Conservation (phyloP, 2,329 filamentous ascomycete species). For the Microcera coccophila region DNA sequence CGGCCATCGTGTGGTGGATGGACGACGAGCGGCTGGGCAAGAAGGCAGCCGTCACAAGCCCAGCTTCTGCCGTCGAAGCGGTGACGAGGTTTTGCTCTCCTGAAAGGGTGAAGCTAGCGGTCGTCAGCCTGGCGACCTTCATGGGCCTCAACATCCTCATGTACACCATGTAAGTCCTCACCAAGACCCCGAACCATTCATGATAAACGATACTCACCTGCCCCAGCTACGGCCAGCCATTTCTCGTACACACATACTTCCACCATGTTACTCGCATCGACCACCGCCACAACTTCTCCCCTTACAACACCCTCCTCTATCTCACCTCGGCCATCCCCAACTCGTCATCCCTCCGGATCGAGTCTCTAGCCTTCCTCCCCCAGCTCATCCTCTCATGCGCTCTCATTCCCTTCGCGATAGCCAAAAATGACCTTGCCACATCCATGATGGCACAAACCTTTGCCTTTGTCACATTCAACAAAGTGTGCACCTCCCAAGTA, state of each 20-base stretch:
- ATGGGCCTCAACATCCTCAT: constrained; percentile 69
- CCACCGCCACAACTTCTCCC: constrained; percentile 97
- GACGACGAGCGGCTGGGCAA: constrained; percentile 49
- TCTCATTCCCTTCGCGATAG: constrained; percentile 69
- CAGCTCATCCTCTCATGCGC: constrained; percentile 78
- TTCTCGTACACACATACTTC: constrained; percentile 84
- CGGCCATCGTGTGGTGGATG: constrained; percentile 77
- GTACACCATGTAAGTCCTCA: constrained; percentile 62
- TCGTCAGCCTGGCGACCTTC: constrained; percentile 70
- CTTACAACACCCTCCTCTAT: constrained; percentile 90
- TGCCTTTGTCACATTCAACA: constrained; percentile 96
- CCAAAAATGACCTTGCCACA: constrained; percentile 74
- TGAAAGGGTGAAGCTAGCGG: constrained; percentile 53
- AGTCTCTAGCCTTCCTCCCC: constrained; percentile 83
- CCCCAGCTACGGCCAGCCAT: constrained; percentile 69
- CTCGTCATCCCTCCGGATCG: constrained; percentile 47
- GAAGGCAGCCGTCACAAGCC: constrained; percentile 2
- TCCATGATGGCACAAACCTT: constrained; percentile 95
- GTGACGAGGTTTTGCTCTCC: constrained; percentile 47
- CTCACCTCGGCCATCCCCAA: constrained; percentile 65
- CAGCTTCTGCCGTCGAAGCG: constrained; percentile 19
- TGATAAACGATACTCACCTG: constrained; percentile 3
- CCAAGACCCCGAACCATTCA: not conserved
- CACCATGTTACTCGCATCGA: constrained; percentile 92
- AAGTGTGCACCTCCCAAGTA: constrained; percentile 97